Base-by-base conservation (phyloP, 1,284 basidiomycete species). In the Trametes pubescens region DNA sequence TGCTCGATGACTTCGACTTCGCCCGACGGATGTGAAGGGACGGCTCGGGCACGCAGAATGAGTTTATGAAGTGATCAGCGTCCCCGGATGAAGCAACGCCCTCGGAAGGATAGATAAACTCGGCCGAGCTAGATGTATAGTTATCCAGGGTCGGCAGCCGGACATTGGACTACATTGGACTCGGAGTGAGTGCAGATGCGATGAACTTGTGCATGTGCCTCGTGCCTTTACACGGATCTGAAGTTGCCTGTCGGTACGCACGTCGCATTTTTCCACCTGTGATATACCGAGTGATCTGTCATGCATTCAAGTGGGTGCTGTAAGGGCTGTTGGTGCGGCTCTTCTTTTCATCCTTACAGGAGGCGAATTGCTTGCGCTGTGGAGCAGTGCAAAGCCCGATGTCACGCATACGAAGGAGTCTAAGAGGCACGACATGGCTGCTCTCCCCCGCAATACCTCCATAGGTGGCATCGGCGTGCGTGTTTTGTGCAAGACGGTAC, bases 21-120 rank as follows among this genome's bases (percentile, higher is more conserved):
- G 26, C 21, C 34, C 51, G 16, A 2, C 9, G 24, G 26, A 38
- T 40, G 52, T 22, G 16, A 40, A 55, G 40, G 11, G 53, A 7
- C n/a, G 16, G 29, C 5, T 55, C 26, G 53, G 26, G 26, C 37
- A 46, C 10, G 34, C 44, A 57, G 32, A 47, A 48, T n/a, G 16
- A 57, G 46, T 46, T 49, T 57, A 57, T 49, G 46, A 35, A n/a
- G 26, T 55, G 56, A 57, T 57, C 56, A 48, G 35, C 56, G 44
- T 14, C 14, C 22, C 56, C 44, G 34, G 11, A 10, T 26, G 11
- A 16, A 38, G 56, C 34, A 49, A 14, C 29, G 10, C 21, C 35
- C 22, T 13, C 7, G 29, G 21, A 40, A 21, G 46, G 46, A 21
- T 38, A 48, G 38, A 57, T 48, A 26, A 14, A 38, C 21, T 44